Evolutionary conservation across 179 eudicot genomes (phyloP).

Genomic region (Spinacia oleracea): DNA sequence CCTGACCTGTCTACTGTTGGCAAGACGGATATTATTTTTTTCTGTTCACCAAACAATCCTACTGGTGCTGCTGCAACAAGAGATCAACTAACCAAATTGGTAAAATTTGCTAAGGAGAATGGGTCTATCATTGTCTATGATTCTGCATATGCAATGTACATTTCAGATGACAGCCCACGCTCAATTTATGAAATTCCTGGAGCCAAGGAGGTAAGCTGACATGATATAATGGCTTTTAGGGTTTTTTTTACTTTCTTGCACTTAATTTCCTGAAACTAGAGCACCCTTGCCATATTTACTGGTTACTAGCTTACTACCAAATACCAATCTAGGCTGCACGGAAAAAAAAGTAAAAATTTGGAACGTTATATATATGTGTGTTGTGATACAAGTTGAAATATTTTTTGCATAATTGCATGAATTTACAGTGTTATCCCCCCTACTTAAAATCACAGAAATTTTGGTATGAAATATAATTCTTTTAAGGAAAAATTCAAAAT

Average conservation of each 20-base stretch:
- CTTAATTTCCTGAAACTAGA: neutral
- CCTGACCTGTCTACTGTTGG: conserved; percentile 67
- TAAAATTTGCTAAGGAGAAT: conserved; percentile 73
- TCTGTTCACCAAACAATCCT: conserved; percentile 97
- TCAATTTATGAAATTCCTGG: conserved; percentile 95
- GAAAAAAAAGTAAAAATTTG: too few species aligned
- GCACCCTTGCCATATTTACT: neutral
- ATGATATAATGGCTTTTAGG: neutral
- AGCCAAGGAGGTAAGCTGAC: conserved; percentile 63
- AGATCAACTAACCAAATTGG: conserved; percentile 65
- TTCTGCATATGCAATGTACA: conserved; percentile 88
- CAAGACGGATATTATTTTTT: conserved; percentile 81
- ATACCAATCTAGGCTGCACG: neutral
- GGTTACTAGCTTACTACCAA: too few species aligned
- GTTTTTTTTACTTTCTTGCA: neutral
- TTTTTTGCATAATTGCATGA: too few species aligned
- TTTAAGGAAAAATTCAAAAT: too few species aligned
- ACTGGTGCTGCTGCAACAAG: conserved; percentile 89
- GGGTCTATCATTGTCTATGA: conserved; percentile 89
- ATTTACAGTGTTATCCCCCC: too few species aligned
- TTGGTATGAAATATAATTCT: too few species aligned
- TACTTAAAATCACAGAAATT: too few species aligned
- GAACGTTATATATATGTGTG: too few species aligned
- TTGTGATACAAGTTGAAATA: too few species aligned
- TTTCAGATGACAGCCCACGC: conserved; percentile 68